Evolutionary conservation across 768 basidiomycete species (phyloP), one percentile per base, ranked within the genome.

Genomic region (Dentipellis fragilis): DNA sequence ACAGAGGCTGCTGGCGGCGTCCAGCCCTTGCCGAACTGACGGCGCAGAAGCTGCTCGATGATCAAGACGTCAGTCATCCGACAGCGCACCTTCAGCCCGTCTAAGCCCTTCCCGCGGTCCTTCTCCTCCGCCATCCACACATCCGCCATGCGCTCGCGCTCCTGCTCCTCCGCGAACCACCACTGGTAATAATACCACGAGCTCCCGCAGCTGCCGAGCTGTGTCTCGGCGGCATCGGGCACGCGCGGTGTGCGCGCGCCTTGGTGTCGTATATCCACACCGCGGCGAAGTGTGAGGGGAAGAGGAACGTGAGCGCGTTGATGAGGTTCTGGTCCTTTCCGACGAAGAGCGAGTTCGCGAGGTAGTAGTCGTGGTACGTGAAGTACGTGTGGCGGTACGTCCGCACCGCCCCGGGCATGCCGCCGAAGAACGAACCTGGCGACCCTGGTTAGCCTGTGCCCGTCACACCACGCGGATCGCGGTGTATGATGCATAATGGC

Each of bases 261-360:
- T 40, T 29, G 21, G 57, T 58, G 56, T 67, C 65, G 49, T 59
- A 60, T 5, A 66, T 60, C 71, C 73, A 76, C 34, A 79, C 70
- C 1, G 73, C 70, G 34, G 76, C 62, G 63, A 81, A 67, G 22
- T 74, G 73, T 5, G 68, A 63, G 1, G 80, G 75, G 64, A 73
- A 72, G 48, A 79, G 72, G 35, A 75, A 59, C 52, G 77, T 60
- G 51, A 78, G 62, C 1, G 73, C 65, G 57, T 77, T 81, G 62
- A 81, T 75, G 39, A 83, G 57, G 0, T 75, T 75, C 62, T 82
- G 77, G 65, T 82, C 81, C 61, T 80, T 80, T 8, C 80, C 80
- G 16, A 80, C 77, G 59, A 82, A 82, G 9, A 69, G 60, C 12
- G 69, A 68, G 19, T 66, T 66, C 6, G 66, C 62, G 36, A 80